phyloP scores from a whole-genome alignment of 1,284 basidiomycete species.

The Blastosporella zonata region DNA sequence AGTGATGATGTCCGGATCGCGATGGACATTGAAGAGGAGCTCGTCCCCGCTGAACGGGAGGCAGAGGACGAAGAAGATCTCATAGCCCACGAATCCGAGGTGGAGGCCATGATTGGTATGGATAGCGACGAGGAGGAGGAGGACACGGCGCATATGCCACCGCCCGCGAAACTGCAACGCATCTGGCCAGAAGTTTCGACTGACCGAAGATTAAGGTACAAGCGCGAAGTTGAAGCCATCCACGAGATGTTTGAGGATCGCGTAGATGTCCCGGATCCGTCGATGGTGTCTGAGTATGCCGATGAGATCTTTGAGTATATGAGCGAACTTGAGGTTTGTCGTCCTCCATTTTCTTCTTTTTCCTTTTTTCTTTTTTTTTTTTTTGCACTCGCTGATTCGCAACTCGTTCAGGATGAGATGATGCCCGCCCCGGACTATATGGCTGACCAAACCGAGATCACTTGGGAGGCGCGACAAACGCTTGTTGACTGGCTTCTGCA shows the following conservation, averaged over 20 bases:
- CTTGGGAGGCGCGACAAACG: constrained; percentile 94
- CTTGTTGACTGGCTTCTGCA: constrained; percentile 98
- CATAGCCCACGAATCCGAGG: constrained; percentile 50
- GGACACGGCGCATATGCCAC: constrained; percentile 20
- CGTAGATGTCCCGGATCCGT: constrained; percentile 85
- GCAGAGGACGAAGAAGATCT: constrained; percentile 32
- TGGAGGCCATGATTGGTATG: constrained; percentile 54
- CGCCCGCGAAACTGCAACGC: constrained; percentile 40
- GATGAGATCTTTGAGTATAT: constrained; percentile 98
- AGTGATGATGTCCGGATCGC: constrained; percentile 43
- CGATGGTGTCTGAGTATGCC: constrained; percentile 98
- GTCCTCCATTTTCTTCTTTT: background rate
- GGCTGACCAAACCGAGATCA: constrained; percentile 91
- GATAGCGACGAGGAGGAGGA: constrained; percentile 44
- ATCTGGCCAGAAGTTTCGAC: constrained; percentile 72
- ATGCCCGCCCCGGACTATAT: constrained; percentile 97
- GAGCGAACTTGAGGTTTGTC: constrained; percentile 81
- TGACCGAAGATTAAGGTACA: constrained; percentile 51
- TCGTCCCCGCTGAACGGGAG: constrained; percentile 28
- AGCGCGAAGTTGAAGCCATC: constrained; percentile 63
- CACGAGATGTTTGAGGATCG: constrained; percentile 76
- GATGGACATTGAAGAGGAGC: constrained; percentile 62
- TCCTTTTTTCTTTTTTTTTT: background rate
- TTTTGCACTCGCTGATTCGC: background rate
- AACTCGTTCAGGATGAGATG: constrained; percentile 60